Conservation (phyloP, 2,329 filamentous ascomycete genomes). For the Ceratocystis smalleyi region DNA sequence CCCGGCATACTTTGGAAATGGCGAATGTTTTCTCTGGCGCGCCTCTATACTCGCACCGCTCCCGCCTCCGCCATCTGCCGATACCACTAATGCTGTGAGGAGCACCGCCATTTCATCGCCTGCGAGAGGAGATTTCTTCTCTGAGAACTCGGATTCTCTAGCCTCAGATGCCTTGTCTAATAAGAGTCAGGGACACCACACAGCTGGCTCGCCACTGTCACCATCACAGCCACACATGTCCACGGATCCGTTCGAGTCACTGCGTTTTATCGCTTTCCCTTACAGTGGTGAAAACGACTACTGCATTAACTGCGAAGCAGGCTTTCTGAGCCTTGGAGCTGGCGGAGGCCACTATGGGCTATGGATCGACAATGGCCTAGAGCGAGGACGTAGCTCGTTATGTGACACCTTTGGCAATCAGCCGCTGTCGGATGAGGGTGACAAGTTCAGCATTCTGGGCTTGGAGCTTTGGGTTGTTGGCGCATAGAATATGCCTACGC, state of each 20-base stretch:
- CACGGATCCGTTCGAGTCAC: conserved; percentile 38
- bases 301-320: conserved; percentile 79
- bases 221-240: conserved; percentile 19
- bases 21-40: conserved; percentile 70
- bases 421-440: conserved; percentile 77
- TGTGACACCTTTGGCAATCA: conserved; percentile 94
- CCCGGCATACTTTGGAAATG: conserved; percentile 82
- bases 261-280: conserved; percentile 93
- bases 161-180: conserved; percentile 18
- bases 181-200: background rate
- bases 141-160: conserved; percentile 23
- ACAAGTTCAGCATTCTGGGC: conserved; percentile 79
- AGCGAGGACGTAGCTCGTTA: conserved; percentile 64
- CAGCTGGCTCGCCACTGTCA: conserved; percentile 20
- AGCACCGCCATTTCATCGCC: conserved; percentile 27
- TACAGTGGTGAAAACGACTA: conserved; percentile 95
- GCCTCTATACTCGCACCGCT: conserved; percentile 42
- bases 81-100: conserved; percentile 34
- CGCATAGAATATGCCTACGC: conserved; percentile 23
- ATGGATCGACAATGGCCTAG: conserved; percentile 78
- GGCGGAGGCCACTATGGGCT: conserved; percentile 82
- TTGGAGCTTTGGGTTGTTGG: conserved; percentile 92
- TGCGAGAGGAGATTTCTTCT: conserved; percentile 18
- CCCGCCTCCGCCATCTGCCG: conserved; percentile 36
- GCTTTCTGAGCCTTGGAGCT: conserved; percentile 74